These are phyloP conservation scores for Geranium brycei DNA, from an alignment of 345 rosid species.

Conservation along the genomic window DNA sequence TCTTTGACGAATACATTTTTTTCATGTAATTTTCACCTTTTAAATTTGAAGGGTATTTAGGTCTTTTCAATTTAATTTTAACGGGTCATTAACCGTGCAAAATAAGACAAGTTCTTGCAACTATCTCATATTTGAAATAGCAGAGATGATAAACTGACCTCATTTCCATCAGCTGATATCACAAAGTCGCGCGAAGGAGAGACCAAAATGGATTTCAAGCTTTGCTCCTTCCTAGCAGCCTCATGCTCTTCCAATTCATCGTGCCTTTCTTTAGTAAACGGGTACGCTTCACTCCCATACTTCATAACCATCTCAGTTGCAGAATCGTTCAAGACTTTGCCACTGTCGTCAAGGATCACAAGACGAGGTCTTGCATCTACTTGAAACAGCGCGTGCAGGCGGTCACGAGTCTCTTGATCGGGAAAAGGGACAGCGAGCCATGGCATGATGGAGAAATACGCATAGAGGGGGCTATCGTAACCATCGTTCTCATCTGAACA, in stretches of 20 bases:
- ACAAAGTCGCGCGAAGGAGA: slow-evolving; percentile 40
- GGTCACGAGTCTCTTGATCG: slow-evolving; percentile 39
- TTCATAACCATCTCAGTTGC: slow-evolving; percentile 45
- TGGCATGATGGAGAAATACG: slow-evolving; percentile 65
- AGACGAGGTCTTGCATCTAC: slow-evolving; percentile 61
- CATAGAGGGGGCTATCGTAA: slow-evolving; percentile 29
- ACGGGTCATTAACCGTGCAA: too few species aligned
- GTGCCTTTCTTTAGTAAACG: slow-evolving; percentile 50
- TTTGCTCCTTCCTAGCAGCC: slow-evolving; percentile 50
- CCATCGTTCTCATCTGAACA: slow-evolving; percentile 37
- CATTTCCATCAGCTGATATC: slow-evolving; percentile 31
- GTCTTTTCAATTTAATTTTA: too few species aligned
- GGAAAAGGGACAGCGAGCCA: slow-evolving; percentile 79
- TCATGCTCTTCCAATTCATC: slow-evolving; percentile 50
- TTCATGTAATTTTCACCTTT: too few species aligned
- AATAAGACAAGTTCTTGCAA: too few species aligned
- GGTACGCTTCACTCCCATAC: slow-evolving; percentile 53
- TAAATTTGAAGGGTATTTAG: too few species aligned
- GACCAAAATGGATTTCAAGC: slow-evolving; percentile 44
- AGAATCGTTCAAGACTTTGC: slow-evolving; percentile 27
- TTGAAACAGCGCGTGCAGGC: slow-evolving; percentile 37
- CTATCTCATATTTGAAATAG: too few species aligned
- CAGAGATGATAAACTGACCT: slow-evolving; percentile 20
- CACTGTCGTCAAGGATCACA: slow-evolving; percentile 55
- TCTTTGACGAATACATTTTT: too few species aligned